Conservation (phyloP, 306 rosid species). For the Trifolium repens region DNA sequence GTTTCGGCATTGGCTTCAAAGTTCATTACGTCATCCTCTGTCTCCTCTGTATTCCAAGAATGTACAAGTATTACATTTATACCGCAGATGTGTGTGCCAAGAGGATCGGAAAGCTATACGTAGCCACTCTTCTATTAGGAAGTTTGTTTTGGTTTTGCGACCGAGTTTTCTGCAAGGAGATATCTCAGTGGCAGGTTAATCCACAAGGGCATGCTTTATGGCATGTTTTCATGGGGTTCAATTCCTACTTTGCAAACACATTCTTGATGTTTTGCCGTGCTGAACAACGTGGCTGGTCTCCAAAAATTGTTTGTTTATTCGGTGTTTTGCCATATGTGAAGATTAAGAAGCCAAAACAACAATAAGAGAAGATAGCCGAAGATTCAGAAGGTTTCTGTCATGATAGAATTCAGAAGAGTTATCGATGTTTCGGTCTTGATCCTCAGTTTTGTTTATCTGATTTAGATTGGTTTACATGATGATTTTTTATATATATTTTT, state of each 20-base stretch:
- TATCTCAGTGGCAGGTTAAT: slow-evolving; percentile 64
- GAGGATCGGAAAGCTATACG: slow-evolving; percentile 62
- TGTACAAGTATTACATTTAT: slow-evolving; percentile 85
- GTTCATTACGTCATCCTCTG: slow-evolving; percentile 67
- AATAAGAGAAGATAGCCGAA: slow-evolving; percentile 51
- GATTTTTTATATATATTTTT: slow-evolving; percentile 37
- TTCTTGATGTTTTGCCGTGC: slow-evolving; percentile 95
- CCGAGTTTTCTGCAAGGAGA: slow-evolving; percentile 65
- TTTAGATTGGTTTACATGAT: slow-evolving; percentile 44
- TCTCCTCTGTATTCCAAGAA: slow-evolving; percentile 84
- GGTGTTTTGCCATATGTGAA: slow-evolving; percentile 78
- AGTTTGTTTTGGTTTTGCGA: slow-evolving; percentile 71
- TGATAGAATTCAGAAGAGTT: slow-evolving; percentile 38
- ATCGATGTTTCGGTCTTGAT: slow-evolving; percentile 21
- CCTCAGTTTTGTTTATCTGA: slow-evolving; percentile 33
- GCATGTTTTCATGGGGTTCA: slow-evolving; percentile 84
- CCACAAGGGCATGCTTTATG: slow-evolving; percentile 91
- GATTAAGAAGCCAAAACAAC: slow-evolving; percentile 76
- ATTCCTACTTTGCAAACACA: slow-evolving; percentile 75
- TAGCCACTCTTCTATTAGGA: slow-evolving; percentile 64
- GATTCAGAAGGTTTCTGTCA: slow-evolving; percentile 36
- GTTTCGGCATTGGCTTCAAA: slow-evolving; percentile 71
- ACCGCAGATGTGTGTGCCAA: slow-evolving; percentile 65
- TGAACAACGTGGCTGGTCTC: slow-evolving; percentile 77
- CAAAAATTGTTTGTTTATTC: slow-evolving; percentile 58